Evolutionary conservation across 177 flowering plant genomes (phyloP).

Genomic region (Tripterygium wilfordii): DNA sequence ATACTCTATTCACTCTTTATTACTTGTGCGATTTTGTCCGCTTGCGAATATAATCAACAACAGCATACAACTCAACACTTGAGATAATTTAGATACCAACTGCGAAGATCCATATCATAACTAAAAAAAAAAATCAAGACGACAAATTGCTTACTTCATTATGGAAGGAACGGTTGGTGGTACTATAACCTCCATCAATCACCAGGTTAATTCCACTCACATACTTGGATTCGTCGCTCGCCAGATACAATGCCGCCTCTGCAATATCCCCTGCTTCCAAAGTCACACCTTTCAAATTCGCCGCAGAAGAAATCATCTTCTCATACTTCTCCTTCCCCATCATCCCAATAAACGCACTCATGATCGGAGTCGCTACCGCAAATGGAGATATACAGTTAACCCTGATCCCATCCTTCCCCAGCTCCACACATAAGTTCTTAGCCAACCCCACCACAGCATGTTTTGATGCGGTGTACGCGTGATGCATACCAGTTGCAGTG

Average conservation of each 20-base stretch:
- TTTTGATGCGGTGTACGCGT: slow-evolving; percentile 10
- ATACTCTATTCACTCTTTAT: too few species aligned
- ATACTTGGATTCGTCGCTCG: slow-evolving; percentile 23
- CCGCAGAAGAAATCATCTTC: neutral
- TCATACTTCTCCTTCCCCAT: neutral
- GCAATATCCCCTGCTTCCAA: slow-evolving; percentile 15
- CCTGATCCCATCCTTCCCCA: slow-evolving; percentile 1
- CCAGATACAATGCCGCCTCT: slow-evolving; percentile 17
- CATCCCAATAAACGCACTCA: neutral
- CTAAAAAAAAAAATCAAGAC: too few species aligned
- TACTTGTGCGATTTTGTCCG: too few species aligned
- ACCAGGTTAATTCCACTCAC: slow-evolving; percentile 20
- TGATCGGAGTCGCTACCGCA: neutral
- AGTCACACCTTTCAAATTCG: slow-evolving; percentile 11
- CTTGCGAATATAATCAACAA: too few species aligned
- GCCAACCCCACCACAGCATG: neutral
- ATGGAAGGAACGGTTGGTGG: too few species aligned
- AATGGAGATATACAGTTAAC: slow-evolving; percentile 4
- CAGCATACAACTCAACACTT: too few species aligned
- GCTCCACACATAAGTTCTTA: slow-evolving; percentile 2
- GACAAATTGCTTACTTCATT: too few species aligned
- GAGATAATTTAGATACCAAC: too few species aligned
- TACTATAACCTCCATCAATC: slow-evolving; percentile 26
- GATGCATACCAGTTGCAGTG: neutral
- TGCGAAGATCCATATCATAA: too few species aligned